Evolutionary conservation across 1,139 yeast species (phyloP).

Genomic region (Debaryomycetaceae sp.): DNA sequence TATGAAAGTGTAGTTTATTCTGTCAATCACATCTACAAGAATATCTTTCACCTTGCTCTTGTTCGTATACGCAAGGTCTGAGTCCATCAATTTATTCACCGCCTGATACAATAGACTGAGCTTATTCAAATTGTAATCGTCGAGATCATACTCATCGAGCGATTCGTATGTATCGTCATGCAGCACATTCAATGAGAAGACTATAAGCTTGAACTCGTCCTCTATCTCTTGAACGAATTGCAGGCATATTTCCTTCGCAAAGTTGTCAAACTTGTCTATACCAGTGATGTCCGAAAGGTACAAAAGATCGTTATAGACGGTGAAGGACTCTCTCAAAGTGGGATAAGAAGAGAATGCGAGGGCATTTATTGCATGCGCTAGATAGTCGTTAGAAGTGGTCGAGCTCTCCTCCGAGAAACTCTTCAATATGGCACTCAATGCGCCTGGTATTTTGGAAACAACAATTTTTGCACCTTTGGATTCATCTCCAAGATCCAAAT

Average conservation of each 20-base stretch:
- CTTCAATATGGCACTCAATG: conserved; percentile 17
- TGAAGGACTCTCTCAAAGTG: conserved; percentile 25
- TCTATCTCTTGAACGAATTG: conserved; percentile 20
- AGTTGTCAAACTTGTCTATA: conserved; percentile 15
- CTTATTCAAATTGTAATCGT: conserved; percentile 19
- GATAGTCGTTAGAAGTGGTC: conserved; percentile 4
- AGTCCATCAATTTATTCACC: conserved; percentile 22
- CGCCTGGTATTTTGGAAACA: conserved; percentile 17
- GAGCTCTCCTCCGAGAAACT: conserved; percentile 15
- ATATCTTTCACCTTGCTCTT: conserved; percentile 23
- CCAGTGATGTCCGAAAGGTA: conserved; percentile 17
- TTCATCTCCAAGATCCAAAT: conserved; percentile 9
- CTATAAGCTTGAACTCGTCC: conserved; percentile 16
- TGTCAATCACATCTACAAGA: conserved; percentile 25
- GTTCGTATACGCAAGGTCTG: conserved; percentile 26
- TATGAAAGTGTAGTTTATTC: conserved; percentile 28
- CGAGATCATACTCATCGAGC: conserved; percentile 16
- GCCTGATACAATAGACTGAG: conserved; percentile 20
- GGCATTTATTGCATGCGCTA: conserved; percentile 27
- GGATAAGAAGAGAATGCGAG: conserved; percentile 35
- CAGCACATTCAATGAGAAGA: conserved; percentile 15
- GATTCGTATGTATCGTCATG: conserved; percentile 12
- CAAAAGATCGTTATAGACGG: conserved; percentile 34
- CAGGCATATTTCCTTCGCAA: conserved; percentile 18
- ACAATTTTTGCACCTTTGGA: conserved; percentile 9